Evolutionary conservation across 768 basidiomycete genomes (phyloP).

Genomic region (Royoungia palumana): DNA sequence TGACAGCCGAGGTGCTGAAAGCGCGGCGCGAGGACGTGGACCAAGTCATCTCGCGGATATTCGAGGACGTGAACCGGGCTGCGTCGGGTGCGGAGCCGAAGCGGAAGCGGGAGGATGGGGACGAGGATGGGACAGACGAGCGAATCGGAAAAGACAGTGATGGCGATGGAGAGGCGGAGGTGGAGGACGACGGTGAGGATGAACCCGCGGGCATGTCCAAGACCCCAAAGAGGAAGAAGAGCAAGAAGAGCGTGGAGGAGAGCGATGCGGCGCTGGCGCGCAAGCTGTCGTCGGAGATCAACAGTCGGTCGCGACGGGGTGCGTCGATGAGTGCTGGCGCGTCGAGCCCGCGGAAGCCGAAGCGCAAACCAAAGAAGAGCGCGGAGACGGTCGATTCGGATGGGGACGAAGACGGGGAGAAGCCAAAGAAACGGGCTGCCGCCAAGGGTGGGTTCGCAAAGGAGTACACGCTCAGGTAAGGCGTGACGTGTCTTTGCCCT

Average conservation of each 20-base stretch:
- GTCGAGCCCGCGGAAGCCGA: constrained; percentile 43
- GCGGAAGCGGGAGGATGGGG: constrained; percentile 28
- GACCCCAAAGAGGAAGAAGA: constrained; percentile 41
- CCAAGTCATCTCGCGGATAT: constrained; percentile 61
- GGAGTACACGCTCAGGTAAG: constrained; percentile 69
- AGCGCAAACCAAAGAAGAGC: constrained; percentile 49
- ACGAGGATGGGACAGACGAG: not conserved
- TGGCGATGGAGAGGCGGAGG: not conserved
- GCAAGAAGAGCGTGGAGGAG: constrained; percentile 48
- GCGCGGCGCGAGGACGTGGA: constrained; percentile 69
- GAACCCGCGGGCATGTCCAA: constrained; percentile 25
- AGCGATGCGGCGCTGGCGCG: constrained; percentile 71
- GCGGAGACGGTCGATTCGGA: constrained; percentile 47
- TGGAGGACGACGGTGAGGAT: constrained; percentile 1
- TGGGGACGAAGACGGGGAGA: constrained; percentile 46
- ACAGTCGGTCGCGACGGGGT: constrained; percentile 55
- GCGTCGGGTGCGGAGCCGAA: constrained; percentile 25
- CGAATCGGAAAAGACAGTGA: not conserved
- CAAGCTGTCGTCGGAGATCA: constrained; percentile 66
- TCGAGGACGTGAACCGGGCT: constrained; percentile 50
- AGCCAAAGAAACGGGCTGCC: constrained; percentile 49
- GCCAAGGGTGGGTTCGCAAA: constrained; percentile 78
- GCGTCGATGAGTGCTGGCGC: constrained; percentile 33
- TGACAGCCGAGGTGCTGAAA: constrained; percentile 61
- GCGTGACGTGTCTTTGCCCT: not conserved